A percentile compares a stretch with the other conserved stretches of the same genome.
Evolutionary conservation across 768 basidiomycete species (phyloP).

Genomic region (Pisolithus orientalis): DNA sequence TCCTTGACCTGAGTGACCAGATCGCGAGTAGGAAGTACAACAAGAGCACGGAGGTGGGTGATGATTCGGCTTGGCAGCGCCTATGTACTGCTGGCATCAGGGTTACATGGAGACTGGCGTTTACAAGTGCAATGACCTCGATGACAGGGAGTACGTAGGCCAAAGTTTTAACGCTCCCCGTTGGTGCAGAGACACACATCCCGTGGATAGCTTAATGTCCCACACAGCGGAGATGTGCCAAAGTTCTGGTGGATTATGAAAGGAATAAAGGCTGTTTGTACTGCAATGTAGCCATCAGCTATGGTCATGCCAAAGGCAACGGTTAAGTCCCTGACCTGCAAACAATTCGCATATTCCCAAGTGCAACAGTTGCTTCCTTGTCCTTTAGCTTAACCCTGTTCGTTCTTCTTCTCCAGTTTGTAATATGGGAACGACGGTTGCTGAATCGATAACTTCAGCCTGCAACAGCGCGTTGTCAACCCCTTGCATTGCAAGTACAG

Average conservation of each 20-base stretch:
- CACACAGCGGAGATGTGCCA: constrained; percentile 47
- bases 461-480: constrained; percentile 66
- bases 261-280: constrained; percentile 85
- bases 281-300: constrained; percentile 37
- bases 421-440: constrained; percentile 39
- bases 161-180: constrained; percentile 95
- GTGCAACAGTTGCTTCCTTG: constrained; percentile 56
- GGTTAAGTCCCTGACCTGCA: constrained; percentile 53
- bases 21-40: constrained; percentile 92
- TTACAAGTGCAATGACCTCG: constrained; percentile 45
- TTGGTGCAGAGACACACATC: constrained; percentile 93
- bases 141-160: constrained; percentile 94
- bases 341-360: constrained; percentile 84
- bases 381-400: constrained; percentile 53
- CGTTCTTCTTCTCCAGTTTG: constrained; percentile 30
- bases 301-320: neutral
- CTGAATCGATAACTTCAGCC: constrained; percentile 64
- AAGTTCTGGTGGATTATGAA: constrained; percentile 55
- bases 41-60: constrained; percentile 78
- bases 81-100: constrained; percentile 30
- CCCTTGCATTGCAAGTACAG: constrained; percentile 69
- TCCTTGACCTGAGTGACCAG: constrained; percentile 89
- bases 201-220: constrained; percentile 56
- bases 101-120: neutral
- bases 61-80: constrained; percentile 67